Evolutionary conservation across 164 flowering plant species (phyloP).

Genomic region (Platanus orientalis): DNA sequence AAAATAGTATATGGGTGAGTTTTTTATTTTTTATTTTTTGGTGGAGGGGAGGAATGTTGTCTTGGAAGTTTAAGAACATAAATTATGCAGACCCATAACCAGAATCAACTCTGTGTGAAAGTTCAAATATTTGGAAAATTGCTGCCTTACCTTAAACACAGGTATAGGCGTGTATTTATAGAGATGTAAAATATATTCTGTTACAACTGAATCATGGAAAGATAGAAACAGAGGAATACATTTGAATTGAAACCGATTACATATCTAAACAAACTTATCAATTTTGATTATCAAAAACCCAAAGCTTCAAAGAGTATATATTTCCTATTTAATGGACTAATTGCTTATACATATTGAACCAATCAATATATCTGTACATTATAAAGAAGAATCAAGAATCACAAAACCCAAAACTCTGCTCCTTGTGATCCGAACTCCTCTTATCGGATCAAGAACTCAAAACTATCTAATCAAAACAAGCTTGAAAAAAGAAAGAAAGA

Average conservation of each 20-base stretch:
- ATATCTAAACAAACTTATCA: neutral
- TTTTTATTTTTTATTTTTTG: too few relatives aligned
- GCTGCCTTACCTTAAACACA: too few relatives aligned
- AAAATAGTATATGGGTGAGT: too few relatives aligned
- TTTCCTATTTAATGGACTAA: neutral
- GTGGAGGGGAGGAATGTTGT: too few relatives aligned
- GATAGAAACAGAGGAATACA: too few relatives aligned
- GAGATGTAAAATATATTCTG: too few relatives aligned
- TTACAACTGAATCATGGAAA: too few relatives aligned
- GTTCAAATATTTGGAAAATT: too few relatives aligned
- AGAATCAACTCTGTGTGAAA: neutral
- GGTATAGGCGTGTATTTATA: too few relatives aligned
- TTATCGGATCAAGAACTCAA: neutral
- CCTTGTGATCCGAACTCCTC: neutral
- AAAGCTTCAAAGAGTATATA: neutral
- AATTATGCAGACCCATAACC: neutral
- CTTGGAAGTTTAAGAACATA: too few relatives aligned
- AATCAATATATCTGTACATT: constrained; percentile 2
- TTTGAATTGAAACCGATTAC: too few relatives aligned
- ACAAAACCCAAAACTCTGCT: neutral
- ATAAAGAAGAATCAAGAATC: neutral
- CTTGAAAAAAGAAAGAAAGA: too few relatives aligned
- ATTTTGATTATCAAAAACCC: neutral
- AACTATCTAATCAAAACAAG: neutral
- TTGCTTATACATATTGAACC: neutral